Evolutionary conservation across 768 basidiomycete genomes (phyloP).

Genomic region (Rhodotorula diobovata): DNA sequence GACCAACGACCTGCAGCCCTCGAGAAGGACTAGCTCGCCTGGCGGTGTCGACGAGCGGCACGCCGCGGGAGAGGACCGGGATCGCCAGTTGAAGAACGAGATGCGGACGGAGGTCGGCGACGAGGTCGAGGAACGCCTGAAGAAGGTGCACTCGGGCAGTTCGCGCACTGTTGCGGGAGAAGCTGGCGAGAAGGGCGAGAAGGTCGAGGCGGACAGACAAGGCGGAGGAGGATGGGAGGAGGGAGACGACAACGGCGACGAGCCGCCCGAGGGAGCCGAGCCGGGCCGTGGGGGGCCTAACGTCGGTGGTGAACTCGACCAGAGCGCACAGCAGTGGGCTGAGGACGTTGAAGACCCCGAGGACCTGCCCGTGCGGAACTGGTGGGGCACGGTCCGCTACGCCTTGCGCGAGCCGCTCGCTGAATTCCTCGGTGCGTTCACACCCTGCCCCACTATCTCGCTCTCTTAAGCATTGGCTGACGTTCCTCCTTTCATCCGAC

Average conservation of each 20-base stretch:
- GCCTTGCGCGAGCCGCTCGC: conserved; percentile 33
- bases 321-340: conserved; percentile 17
- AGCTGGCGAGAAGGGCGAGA: neutral
- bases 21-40: neutral
- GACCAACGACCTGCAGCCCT: neutral
- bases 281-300: neutral
- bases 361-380: conserved; percentile 22
- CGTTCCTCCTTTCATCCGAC: no score
- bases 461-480: neutral
- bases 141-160: neutral
- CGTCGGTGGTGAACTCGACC: conserved; percentile 26
- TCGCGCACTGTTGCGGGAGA: neutral
- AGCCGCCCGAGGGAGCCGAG: neutral
- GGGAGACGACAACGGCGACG: neutral
- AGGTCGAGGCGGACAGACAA: neutral
- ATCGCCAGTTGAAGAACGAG: neutral
- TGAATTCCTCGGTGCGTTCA: conserved; percentile 23
- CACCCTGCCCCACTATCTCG: neutral
- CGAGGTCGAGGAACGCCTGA: neutral
- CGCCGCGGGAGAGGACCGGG: neutral
- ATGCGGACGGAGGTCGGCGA: neutral
- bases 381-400: conserved; percentile 28
- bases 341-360: conserved; percentile 5
- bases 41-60: neutral
- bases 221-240: neutral